Base-by-base conservation (phyloP, 352 stramenopile species). In the Phytophthora fragariae region DNA sequence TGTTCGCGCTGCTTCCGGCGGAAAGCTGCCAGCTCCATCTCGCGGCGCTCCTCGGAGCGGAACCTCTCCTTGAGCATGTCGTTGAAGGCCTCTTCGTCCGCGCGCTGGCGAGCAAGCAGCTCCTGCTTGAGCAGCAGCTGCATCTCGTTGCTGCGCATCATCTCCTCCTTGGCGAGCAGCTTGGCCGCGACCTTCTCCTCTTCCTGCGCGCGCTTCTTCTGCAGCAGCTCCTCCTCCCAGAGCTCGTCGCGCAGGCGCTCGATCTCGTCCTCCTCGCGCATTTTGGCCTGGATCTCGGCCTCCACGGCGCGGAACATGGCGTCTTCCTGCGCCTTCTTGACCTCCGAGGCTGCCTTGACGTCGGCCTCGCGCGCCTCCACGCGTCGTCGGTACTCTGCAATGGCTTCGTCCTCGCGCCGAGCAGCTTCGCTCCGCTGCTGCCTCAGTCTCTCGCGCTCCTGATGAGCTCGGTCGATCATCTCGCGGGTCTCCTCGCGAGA, bases 171-270 rank as follows among this genome's bases (percentile, higher is more conserved):
- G 61, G 87, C 82, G 41, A 79, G 73, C 65, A 89, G 85, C 70
- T 95, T 92, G 57, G 79, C 84, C 6, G 54, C 68, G 1, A 89
- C 66, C 62, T 93, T 89, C 44, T 90, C 81, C 56, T 90, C 79
- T 74, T 97, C 91, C 62, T 95, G 83, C 29, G 85, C 82, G 27
- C 67, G 68, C 39, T 92, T 92, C 76, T 91, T 91, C 63, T 91
- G 80, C 33, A 90, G 79, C 44, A 97, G 72, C 65, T 98, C 94
- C 69, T 98, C 92, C 62, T 97, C 92, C 93, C 93, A 98, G n/a
- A 98, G 79, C 62, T 98, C 85, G 73, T 97, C 90, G 33, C 93
- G 91, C 24, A 98, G 79, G 19, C 69, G 78, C 67, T 96, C 85
- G 76, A 97, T 92, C 70, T 98, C 92, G 66, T 97, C 81, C n/a